Percentiles rank a stretch among this genome's conserved stretches.
These are phyloP conservation scores for Trichophaea hybrida DNA, from an alignment of 2,329 filamentous ascomycete species.

Conservation along the genomic window DNA sequence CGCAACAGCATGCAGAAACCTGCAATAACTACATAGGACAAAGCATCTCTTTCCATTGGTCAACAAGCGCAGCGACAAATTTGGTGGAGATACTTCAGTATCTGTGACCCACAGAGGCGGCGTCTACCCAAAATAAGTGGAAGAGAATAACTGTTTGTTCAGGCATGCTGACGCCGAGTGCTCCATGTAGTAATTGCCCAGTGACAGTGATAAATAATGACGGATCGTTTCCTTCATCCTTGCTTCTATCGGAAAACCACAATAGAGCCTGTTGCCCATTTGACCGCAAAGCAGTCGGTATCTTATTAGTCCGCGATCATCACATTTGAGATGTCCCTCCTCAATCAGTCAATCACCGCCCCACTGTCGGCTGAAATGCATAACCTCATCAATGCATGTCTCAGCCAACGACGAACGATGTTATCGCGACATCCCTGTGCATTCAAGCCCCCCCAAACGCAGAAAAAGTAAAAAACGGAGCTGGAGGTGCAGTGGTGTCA, in stretches of 20 bases:
- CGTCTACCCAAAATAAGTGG: too few relatives aligned
- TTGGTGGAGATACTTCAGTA: not conserved
- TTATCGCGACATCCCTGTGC: not conserved
- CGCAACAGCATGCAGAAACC: not conserved
- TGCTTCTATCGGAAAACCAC: not conserved
- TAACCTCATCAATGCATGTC: not conserved
- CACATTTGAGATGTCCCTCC: not conserved
- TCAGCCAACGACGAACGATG: not conserved
- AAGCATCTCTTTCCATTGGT: not conserved
- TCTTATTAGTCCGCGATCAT: not conserved
- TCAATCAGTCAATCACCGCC: not conserved
- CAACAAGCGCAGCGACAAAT: not conserved
- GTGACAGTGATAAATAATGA: not conserved
- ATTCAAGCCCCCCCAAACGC: not conserved
- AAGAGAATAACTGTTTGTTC: too few relatives aligned
- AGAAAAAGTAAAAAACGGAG: not conserved
- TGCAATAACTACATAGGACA: not conserved
- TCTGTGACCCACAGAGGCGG: not conserved
- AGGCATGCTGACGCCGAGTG: too few relatives aligned
- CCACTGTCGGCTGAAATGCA: not conserved
- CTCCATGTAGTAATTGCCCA: not conserved
- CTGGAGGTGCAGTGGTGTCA: not conserved
- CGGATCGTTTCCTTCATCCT: not conserved
- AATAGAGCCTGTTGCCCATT: not conserved
- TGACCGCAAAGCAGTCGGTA: not conserved